Conservation (phyloP, 495 filamentous ascomycete species). For the Immersiella caudata region DNA sequence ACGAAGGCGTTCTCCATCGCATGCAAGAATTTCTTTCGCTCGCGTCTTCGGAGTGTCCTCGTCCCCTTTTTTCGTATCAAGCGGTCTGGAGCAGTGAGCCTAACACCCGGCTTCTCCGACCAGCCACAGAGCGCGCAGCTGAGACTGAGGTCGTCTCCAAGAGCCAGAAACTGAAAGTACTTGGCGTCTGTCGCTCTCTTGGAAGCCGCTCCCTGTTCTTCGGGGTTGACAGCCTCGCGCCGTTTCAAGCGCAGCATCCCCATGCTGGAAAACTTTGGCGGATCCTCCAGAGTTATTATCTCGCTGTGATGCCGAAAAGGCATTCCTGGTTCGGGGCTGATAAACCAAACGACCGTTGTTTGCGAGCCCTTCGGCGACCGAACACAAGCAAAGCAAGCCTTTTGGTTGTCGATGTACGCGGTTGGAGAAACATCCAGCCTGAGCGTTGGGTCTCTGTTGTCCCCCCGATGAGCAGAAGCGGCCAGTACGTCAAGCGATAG, state of each 20-base stretch:
- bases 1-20: constrained; percentile 26
- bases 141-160: constrained; percentile 34
- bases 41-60: background rate
- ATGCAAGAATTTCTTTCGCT: constrained; percentile 14
- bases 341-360: constrained; percentile 35
- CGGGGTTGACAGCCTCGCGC: constrained; percentile 8
- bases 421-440: constrained; percentile 37
- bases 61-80: constrained; percentile 9
- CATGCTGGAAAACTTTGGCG: constrained; percentile 25
- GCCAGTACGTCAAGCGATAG: constrained; percentile 33
- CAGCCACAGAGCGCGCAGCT: constrained; percentile 35
- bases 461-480: constrained; percentile 52
- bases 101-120: constrained; percentile 22
- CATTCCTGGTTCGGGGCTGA: constrained; percentile 26
- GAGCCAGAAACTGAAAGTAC: constrained; percentile 37
- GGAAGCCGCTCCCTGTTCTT: constrained; percentile 5
- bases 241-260: constrained; percentile 29
- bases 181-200: constrained; percentile 16
- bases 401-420: constrained; percentile 23
- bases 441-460: constrained; percentile 40
- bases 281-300: constrained; percentile 22
- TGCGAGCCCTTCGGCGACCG: constrained; percentile 28
- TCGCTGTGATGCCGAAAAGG: constrained; percentile 30
- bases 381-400: constrained; percentile 34
- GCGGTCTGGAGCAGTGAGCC: constrained; percentile 4